phyloP scores from a whole-genome alignment of 352 stramenopile species.

The Pythium dissimile region DNA sequence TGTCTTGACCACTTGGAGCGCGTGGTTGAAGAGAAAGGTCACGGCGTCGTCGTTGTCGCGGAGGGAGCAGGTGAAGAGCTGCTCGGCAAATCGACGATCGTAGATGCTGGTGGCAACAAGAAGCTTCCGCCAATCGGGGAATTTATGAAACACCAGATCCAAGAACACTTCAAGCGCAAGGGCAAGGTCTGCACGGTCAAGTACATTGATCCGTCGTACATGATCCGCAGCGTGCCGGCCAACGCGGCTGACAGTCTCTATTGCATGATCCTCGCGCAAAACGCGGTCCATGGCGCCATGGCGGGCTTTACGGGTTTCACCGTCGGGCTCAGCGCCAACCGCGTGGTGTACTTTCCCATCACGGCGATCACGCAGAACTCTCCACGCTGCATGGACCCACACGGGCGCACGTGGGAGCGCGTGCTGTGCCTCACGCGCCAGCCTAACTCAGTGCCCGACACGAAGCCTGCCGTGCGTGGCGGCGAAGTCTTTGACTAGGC shows the following conservation, averaged over 20 bases:
- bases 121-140: constrained; percentile 95
- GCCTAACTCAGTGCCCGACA: constrained; percentile 85
- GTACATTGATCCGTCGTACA: constrained; percentile 98
- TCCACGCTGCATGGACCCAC: constrained; percentile 85
- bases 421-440: constrained; percentile 94
- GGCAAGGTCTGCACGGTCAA: constrained; percentile 91
- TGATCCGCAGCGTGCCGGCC: constrained; percentile 93
- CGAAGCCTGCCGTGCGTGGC: constrained; percentile 35
- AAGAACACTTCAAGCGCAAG: constrained; percentile 91
- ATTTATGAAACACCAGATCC: constrained; percentile 95
- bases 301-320: constrained; percentile 97
- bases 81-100: constrained; percentile 88
- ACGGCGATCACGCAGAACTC: constrained; percentile 84
- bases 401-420: constrained; percentile 91
- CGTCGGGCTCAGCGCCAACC: constrained; percentile 97
- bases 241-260: constrained; percentile 94
- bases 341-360: constrained; percentile 91
- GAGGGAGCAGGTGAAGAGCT: constrained; percentile 96
- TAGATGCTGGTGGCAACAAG: constrained; percentile 93
- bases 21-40: constrained; percentile 93
- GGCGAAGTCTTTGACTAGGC: constrained; percentile 68
- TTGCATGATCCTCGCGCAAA: constrained; percentile 98
- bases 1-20: constrained; percentile 90
- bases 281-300: constrained; percentile 98
- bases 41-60: constrained; percentile 97